Evolutionary conservation across 441 rosid species (phyloP).

Genomic region (Gossypium trilobum): DNA sequence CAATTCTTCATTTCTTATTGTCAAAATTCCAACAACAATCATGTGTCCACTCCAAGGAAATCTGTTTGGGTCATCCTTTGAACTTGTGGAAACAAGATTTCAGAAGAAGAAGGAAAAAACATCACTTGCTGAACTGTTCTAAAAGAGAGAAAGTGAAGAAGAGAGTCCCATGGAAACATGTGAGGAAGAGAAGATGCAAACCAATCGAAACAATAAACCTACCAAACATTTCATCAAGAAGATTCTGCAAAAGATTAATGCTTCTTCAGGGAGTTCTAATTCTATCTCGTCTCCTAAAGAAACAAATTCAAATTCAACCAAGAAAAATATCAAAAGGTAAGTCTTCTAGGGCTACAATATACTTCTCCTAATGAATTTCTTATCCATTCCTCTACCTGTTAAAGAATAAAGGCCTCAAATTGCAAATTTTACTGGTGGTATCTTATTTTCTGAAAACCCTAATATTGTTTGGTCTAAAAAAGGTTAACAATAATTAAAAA

Average conservation of each 20-base stretch:
- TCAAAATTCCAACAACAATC: background rate
- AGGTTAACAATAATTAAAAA: too few species aligned
- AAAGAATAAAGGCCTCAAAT: conserved; percentile 1
- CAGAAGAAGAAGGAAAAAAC: conserved; percentile 47
- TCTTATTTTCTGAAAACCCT: background rate
- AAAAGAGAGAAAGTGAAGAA: conserved; percentile 38
- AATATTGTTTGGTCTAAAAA: background rate
- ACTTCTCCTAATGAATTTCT: background rate
- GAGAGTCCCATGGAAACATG: conserved; percentile 26
- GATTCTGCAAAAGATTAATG: conserved; percentile 44
- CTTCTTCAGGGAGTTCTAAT: conserved; percentile 30
- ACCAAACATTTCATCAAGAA: conserved; percentile 51
- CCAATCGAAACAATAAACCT: conserved; percentile 37
- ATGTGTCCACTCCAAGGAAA: conserved; percentile 75
- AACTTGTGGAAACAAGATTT: conserved; percentile 38
- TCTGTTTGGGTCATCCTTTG: conserved; percentile 59
- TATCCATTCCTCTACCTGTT: background rate
- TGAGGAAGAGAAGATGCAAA: conserved; percentile 33
- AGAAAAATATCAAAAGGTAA: conserved; percentile 57
- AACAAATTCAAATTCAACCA: conserved; percentile 32
- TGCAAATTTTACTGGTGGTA: background rate
- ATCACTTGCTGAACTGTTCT: conserved; percentile 66
- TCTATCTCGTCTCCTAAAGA: conserved; percentile 17
- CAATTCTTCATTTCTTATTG: too few species aligned
- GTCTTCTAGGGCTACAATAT: conserved; percentile 15